A percentile compares a stretch with the other conserved stretches of the same genome.
phyloP scores from a whole-genome alignment of 2,329 filamentous ascomycete species.

The Ophiostoma tasmaniense region DNA sequence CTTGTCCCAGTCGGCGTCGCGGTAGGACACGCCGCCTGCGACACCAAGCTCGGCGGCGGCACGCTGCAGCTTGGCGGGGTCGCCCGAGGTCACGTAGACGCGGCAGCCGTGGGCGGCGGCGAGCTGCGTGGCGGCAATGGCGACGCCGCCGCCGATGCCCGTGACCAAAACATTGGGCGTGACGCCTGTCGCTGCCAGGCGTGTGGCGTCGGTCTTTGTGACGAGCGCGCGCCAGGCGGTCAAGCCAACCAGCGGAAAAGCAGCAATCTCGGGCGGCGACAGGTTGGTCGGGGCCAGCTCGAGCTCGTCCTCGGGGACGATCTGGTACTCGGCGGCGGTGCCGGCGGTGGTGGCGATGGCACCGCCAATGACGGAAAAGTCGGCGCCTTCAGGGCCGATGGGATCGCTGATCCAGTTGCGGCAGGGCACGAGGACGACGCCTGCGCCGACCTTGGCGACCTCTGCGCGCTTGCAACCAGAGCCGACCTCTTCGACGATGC shows the following conservation, averaged over 20 bases:
- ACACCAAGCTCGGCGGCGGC: constrained; percentile 64
- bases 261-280: constrained; percentile 64
- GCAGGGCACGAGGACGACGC: constrained; percentile 70
- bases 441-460: constrained; percentile 47
- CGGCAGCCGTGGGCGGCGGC: constrained; percentile 64
- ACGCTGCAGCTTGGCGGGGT: constrained; percentile 63
- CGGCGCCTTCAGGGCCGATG: constrained; percentile 61
- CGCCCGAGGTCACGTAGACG: constrained; percentile 75
- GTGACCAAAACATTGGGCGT: constrained; percentile 77
- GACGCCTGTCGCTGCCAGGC: background rate
- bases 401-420: constrained; percentile 66
- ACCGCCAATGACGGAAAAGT: constrained; percentile 61
- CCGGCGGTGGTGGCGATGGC: constrained; percentile 58
- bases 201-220: constrained; percentile 48
- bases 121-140: constrained; percentile 72
- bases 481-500: constrained; percentile 60
- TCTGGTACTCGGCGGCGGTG: constrained; percentile 65
- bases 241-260: constrained; percentile 73
- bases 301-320: constrained; percentile 61
- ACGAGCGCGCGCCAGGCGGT: constrained; percentile 84
- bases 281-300: constrained; percentile 70
- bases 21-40: constrained; percentile 74
- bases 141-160: constrained; percentile 88
- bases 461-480: constrained; percentile 31
- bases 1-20: constrained; percentile 71